Conservation (phyloP, 805 yeast genomes). For the Candida pseudofarinosa region DNA sequence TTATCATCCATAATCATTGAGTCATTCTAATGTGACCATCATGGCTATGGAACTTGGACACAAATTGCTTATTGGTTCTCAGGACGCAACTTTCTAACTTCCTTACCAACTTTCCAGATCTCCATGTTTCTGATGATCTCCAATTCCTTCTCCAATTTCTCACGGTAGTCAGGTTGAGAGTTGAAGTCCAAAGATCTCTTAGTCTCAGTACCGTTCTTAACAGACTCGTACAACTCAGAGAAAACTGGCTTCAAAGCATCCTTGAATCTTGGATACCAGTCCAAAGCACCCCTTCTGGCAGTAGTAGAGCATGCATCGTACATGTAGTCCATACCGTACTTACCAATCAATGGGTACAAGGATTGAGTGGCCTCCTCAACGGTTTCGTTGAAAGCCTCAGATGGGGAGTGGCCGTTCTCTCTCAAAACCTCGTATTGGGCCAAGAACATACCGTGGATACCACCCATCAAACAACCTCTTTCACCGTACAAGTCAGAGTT, state of each 20-base stretch:
- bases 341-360: slow-evolving; percentile 97
- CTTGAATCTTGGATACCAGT: slow-evolving; percentile 99
- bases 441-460: slow-evolving; percentile 99
- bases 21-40: slow-evolving; percentile 39
- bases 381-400: slow-evolving; percentile 99
- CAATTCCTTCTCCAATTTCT: slow-evolving; percentile 89
- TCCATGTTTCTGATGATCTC: slow-evolving; percentile 93
- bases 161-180: slow-evolving; percentile 98
- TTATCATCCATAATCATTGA: slow-evolving; percentile 15
- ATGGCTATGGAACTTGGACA: slow-evolving; percentile 7
- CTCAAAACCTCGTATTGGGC: slow-evolving; percentile 99
- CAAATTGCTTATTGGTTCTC: slow-evolving; percentile 74
- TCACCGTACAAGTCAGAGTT: slow-evolving; percentile 99
- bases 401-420: slow-evolving; percentile 99
- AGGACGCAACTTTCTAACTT: slow-evolving; percentile 99
- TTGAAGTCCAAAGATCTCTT: slow-evolving; percentile 97
- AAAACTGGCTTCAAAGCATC: slow-evolving; percentile 98
- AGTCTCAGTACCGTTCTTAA: slow-evolving; percentile 95
- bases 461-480: slow-evolving; percentile 99
- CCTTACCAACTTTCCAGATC: slow-evolving; percentile 99
- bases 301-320: slow-evolving; percentile 99
- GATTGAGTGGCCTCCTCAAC: slow-evolving; percentile 99
- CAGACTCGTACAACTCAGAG: slow-evolving; percentile 91
- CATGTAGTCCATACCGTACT: slow-evolving; percentile 99
- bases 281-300: slow-evolving; percentile 99